These are phyloP conservation scores for Gossypium davidsonii DNA, from an alignment of 441 rosid genomes.

Conservation along the genomic window DNA sequence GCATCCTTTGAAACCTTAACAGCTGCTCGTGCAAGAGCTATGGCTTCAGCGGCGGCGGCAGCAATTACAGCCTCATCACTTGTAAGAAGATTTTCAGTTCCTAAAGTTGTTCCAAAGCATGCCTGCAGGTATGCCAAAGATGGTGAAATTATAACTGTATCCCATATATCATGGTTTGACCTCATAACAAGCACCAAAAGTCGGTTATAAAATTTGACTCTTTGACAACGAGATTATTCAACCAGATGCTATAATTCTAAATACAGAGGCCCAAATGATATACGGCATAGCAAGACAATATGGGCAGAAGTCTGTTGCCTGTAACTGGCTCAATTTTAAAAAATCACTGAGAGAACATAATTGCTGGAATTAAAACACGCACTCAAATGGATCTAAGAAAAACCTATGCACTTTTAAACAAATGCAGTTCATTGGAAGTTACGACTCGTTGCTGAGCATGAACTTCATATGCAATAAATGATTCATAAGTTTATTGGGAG, in stretches of 20 bases:
- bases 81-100: constrained; percentile 58
- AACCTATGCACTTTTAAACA: background rate
- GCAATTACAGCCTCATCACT: constrained; percentile 75
- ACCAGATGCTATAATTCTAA: background rate
- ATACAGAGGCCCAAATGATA: background rate
- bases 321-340: background rate
- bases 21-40: constrained; percentile 87
- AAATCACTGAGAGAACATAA: background rate
- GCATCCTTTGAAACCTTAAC: constrained; percentile 81
- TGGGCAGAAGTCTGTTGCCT: background rate
- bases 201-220: constrained; percentile 9
- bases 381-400: background rate
- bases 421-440: constrained; percentile 1
- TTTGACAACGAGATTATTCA: background rate
- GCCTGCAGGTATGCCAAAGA: constrained; percentile 38
- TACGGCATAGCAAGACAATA: background rate
- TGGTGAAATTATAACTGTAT: constrained; percentile 2
- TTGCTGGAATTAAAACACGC: background rate
- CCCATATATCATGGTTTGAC: background rate
- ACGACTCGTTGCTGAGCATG: background rate
- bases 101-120: constrained; percentile 46
- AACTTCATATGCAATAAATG: background rate
- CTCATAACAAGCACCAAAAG: background rate
- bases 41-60: constrained; percentile 92
- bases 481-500: background rate